Evolutionary conservation across 164 flowering plant genomes (phyloP).

Genomic region (Paratinospora sagittata): DNA sequence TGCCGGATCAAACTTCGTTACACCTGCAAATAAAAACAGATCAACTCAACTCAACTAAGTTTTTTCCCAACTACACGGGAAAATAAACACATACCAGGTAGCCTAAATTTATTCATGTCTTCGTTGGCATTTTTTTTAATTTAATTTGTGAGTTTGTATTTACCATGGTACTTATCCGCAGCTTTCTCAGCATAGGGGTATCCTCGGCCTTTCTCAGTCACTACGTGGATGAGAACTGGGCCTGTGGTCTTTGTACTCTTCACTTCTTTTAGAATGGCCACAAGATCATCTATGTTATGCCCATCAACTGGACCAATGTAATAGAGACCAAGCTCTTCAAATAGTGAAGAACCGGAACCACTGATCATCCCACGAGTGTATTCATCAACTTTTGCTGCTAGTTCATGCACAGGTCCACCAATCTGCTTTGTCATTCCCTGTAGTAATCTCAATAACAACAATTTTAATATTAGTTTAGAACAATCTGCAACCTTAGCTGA

Average conservation of each 20-base stretch:
- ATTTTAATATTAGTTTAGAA: conserved; percentile 9
- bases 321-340: conserved; percentile 95
- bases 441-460: conserved; percentile 10
- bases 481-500: neutral
- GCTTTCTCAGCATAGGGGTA: conserved; percentile 96
- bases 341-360: conserved; percentile 84
- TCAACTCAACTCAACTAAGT: too few species aligned
- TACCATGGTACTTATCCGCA: conserved; percentile 96
- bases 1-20: conserved; percentile 84
- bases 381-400: conserved; percentile 95
- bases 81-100: too few species aligned
- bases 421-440: conserved; percentile 92
- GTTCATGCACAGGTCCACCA: conserved; percentile 83
- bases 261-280: conserved; percentile 79
- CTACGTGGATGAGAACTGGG: conserved; percentile 87
- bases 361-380: conserved; percentile 98
- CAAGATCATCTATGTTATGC: conserved; percentile 82
- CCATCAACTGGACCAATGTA: conserved; percentile 99
- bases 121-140: neutral
- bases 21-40: conserved; percentile 47
- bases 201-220: conserved; percentile 96
- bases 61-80: too few species aligned
- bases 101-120: neutral
- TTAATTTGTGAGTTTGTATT: neutral
- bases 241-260: conserved; percentile 80